Evolutionary conservation across 352 stramenopile species (phyloP), one percentile per base, ranked within the genome.

Genomic region (Phytopythium chamaehyphon): DNA sequence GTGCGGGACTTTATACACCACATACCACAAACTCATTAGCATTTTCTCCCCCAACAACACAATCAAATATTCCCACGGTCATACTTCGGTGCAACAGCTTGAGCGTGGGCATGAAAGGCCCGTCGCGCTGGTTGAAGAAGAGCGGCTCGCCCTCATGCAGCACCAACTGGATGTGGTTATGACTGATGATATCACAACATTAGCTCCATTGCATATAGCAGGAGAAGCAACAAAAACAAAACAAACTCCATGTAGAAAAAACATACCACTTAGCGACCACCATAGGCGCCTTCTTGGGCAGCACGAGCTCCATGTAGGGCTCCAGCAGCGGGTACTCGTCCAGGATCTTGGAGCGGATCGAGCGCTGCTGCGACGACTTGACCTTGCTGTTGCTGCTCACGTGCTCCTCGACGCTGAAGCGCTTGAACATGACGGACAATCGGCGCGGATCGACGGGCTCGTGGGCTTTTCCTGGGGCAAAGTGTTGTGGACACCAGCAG

Each of bases 121-220:
- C 97, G 73, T 99, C 96, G 51, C 93, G 87, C 57, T 97, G 83
- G 72, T 98, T 97, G 64, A 97, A 99, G 64, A 98, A 98, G 31
- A 98, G 61, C 6, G 95, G 94, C 66, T 98, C 80, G 47, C 80
- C 89, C 23, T 96, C 80, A 40, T 93, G 64, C 49, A 97, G 73
- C 43, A 96, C 89, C 37, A 96, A 69, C 62, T 97, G 90, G 50
- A 97, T 69, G 64, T 97, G 69, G 65, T 96, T 94, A 51, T 86
- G 73, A 57, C 90, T 97, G n/a, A n/a, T n/a, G n/a, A n/a, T n/a
- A n/a, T 47, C 79, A 15, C 10, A 16, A 38, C 14, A n/a, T 33
- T 3, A 36, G 6, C 28, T 10, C 23, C 24, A 38, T n/a, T n/a
- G n/a, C n/a, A n/a, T n/a, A n/a, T 23, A 22, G 43, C 2, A 16